Evolutionary conservation across 2,329 filamentous ascomycete species (phyloP).

Genomic region (Parafenestella ontariensis): DNA sequence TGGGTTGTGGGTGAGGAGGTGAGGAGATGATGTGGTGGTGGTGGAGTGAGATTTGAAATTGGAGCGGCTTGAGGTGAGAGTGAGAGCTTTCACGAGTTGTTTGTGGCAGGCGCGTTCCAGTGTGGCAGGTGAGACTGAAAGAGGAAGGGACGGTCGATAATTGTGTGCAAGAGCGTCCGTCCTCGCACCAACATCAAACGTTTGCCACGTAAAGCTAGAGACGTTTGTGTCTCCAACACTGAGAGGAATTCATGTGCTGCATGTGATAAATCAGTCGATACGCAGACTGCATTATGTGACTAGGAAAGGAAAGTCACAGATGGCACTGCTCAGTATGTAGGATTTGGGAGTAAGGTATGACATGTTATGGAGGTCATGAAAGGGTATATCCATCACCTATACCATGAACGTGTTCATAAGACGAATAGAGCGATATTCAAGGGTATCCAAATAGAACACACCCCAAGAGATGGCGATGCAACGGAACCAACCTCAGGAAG

Average conservation of each 20-base stretch:
- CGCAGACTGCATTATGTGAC: not conserved
- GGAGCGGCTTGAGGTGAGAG: not conserved
- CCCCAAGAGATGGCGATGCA: not conserved
- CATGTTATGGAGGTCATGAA: slow-evolving; percentile 13
- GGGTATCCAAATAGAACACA: slow-evolving; percentile 15
- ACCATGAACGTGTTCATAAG: slow-evolving; percentile 3
- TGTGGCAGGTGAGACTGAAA: not conserved
- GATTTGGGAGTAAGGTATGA: not conserved
- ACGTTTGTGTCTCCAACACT: not conserved
- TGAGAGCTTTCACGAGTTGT: not conserved
- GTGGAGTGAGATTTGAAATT: not conserved
- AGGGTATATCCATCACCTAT: slow-evolving; percentile 24
- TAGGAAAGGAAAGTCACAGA: not conserved
- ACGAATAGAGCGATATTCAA: slow-evolving; percentile 4
- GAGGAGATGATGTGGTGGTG: no score
- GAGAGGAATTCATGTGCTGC: not conserved
- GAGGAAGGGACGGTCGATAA: not conserved
- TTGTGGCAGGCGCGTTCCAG: not conserved
- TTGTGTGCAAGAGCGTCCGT: not conserved
- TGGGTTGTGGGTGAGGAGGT: not conserved
- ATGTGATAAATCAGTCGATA: not conserved
- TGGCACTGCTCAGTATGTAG: not conserved
- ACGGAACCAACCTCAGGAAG: not conserved
- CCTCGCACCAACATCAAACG: not conserved
- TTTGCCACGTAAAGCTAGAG: not conserved